phyloP scores from a whole-genome alignment of 768 basidiomycete species.

The Kwoniella bestiolae region DNA sequence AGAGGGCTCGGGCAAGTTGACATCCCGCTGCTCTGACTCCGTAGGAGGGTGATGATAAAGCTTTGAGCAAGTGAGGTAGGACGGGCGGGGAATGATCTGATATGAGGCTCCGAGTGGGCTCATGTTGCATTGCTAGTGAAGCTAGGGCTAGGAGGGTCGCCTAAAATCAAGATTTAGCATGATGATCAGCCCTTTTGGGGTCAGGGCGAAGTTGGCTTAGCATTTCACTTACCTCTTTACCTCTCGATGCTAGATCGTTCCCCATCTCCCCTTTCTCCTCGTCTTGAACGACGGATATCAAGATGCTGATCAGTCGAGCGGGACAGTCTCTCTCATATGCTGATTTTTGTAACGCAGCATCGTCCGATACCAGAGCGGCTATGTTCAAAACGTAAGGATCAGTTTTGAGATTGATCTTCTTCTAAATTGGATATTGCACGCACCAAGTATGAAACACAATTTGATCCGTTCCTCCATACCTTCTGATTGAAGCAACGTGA shows the following conservation, averaged over 20 bases:
- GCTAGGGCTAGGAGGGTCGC: slow-evolving; percentile 76
- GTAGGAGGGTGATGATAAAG: slow-evolving; percentile 67
- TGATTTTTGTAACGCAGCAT: slow-evolving; percentile 67
- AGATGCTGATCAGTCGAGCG: slow-evolving; percentile 59
- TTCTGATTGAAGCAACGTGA: slow-evolving; percentile 36
- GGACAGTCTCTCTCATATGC: slow-evolving; percentile 75
- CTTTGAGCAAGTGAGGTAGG: slow-evolving; percentile 64
- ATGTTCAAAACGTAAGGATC: slow-evolving; percentile 55
- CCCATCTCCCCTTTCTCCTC: slow-evolving; percentile 43
- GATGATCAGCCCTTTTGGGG: background rate
- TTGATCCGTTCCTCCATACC: slow-evolving; percentile 62
- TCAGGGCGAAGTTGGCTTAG: background rate
- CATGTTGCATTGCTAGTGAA: slow-evolving; percentile 71
- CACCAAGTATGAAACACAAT: slow-evolving; percentile 78
- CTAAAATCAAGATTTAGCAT: slow-evolving; percentile 56
- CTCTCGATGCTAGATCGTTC: slow-evolving; percentile 34
- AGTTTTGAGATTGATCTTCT: too few species aligned
- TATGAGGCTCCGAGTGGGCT: slow-evolving; percentile 71
- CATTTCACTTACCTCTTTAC: slow-evolving; percentile 32
- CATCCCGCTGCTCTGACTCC: slow-evolving; percentile 85
- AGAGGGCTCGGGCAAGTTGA: slow-evolving; percentile 79
- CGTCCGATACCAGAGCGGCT: slow-evolving; percentile 72
- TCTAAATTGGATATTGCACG: too few species aligned
- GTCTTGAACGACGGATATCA: slow-evolving; percentile 52
- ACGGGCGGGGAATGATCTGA: slow-evolving; percentile 65